Base-by-base conservation (phyloP, 257 asterid genomes). In the Penstemon newberryi region DNA sequence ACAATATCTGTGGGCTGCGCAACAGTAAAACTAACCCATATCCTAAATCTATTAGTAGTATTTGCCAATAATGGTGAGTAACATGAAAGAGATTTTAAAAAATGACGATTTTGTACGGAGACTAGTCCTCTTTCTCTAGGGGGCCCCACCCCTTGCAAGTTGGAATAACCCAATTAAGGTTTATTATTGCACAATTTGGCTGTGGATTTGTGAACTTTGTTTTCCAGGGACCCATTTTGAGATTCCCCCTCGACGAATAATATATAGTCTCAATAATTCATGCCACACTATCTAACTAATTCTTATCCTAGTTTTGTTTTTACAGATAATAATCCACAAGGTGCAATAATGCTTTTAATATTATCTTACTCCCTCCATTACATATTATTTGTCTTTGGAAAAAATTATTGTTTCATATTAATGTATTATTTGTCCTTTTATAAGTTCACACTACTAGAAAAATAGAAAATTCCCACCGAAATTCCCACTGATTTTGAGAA, bases 71-170 rank as follows among this genome's bases (percentile, higher is more conserved):
- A 71, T 70, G 61, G 63, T 6, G 42, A 65, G 8, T 45, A 58
- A 46, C 61, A 69, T 8, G 40, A 54, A 46, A 44, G 40, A 3
- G 2, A 25, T 0, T 25, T 25, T 15, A 2, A 25, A 25, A 25
- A 25, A 25, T 25, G 33, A 25, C 33, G 56, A 60, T 70, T 69
- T 54, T 71, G 90, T 82, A 79, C 90, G 85, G 75, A 75, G 43
- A 66, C 43, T 25, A 25, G 63, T 37, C 74, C 85, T 64, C 6
- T 8, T 74, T 67, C 67, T 54, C 8, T 37, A 42, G 4, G 2
- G 15, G 13, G 61, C 42, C 52, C 58, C 70, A 71, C 73, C 61
- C 64, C 33, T 19, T 64, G 66, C 77, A 66, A 74, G 56, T 75
- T 70, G 73, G n/a, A 15, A 69, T 60, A 39, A 71, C 64, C 75